Base-by-base conservation (phyloP, 2,329 filamentous ascomycete genomes). In the Ascochyta pisi region DNA sequence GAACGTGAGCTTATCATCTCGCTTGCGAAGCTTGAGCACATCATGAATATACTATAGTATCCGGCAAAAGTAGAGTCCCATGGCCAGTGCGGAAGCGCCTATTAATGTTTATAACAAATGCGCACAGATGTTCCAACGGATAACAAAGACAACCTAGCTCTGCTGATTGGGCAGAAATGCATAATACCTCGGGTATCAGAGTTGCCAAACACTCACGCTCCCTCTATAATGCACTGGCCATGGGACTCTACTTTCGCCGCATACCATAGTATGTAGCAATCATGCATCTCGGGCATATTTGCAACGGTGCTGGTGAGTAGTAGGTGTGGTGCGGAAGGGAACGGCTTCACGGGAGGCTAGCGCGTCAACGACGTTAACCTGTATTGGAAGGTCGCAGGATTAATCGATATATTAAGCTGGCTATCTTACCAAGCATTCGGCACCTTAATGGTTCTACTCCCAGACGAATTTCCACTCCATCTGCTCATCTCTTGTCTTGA, bases 381-480 rank as follows among this genome's bases (percentile, higher is more conserved):
- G 6, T 47, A 33, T 13, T 13, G 16, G 47, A 24, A 51, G 38
- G 42, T 51, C 22, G 19, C 24, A 34, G 4, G 29, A 3, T 15
- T 34, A 24, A 13, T 10, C 27, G 27, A 33, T 40, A 31, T 26
- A 48, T 16, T 31, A 7, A 24, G 19, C 7, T 31, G 43, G 26
- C 27, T 41, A 6, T 31, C 12, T 3, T 31, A 33, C 22, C 1
- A 6, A 26, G 16, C 15, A 8, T 22, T n/a, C 8, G 27, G 34
- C 22, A 35, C 35, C 22, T 16, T 37, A 27, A 24, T 45, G 9
- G 31, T 29, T 37, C 45, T 19, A 33, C 29, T 50, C 58, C 64
- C 67, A 69, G 1, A 64, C 43, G 16, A 72, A 69, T 42, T 64
- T 67, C 63, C 63, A 66, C 22, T 63, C 48, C 1, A 51, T 45